A percentile compares a stretch with the other conserved stretches of the same genome.
phyloP scores from a whole-genome alignment of 2,329 filamentous ascomycete genomes.

The Colletotrichum shisoi region DNA sequence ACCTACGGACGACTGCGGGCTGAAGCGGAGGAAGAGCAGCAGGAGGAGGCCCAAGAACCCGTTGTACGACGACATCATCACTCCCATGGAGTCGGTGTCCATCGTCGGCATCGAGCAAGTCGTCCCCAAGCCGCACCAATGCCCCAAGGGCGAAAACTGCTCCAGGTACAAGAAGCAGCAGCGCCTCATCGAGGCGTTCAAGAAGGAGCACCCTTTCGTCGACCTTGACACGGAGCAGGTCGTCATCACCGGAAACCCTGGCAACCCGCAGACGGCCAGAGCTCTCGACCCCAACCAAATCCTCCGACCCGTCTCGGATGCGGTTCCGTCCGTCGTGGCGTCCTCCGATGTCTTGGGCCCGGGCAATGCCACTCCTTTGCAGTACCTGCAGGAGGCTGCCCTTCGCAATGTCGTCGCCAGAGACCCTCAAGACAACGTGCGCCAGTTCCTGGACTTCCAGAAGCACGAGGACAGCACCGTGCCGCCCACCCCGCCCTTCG shows the following conservation, averaged over 20 bases:
- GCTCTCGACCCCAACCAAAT: conserved; percentile 64
- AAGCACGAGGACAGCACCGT: conserved; percentile 66
- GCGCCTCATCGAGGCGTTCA: conserved; percentile 75
- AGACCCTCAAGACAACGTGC: conserved; percentile 91
- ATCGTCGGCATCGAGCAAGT: conserved; percentile 93
- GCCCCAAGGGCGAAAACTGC: conserved; percentile 86
- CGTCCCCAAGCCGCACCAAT: conserved; percentile 82
- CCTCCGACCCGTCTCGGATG: conserved; percentile 75
- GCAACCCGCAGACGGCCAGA: conserved; percentile 73
- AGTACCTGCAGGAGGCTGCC: conserved; percentile 75
- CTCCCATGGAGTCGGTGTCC: conserved; percentile 83
- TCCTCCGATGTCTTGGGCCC: conserved; percentile 90
- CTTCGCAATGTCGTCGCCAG: conserved; percentile 74
- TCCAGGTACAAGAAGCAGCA: conserved; percentile 83
- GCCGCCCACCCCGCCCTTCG: conserved; percentile 74
- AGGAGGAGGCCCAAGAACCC: conserved; percentile 51
- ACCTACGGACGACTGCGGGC: conserved; percentile 49
- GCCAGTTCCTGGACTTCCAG: conserved; percentile 89
- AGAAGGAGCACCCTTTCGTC: conserved; percentile 75
- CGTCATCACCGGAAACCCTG: conserved; percentile 79
- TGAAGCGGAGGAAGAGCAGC: conserved; percentile 52
- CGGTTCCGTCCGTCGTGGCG: conserved; percentile 82
- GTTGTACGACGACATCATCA: conserved; percentile 70
- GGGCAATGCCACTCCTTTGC: conserved; percentile 67
- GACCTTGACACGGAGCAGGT: conserved; percentile 71